Conservation (phyloP, 441 rosid species). For the Jatropha multifida region DNA sequence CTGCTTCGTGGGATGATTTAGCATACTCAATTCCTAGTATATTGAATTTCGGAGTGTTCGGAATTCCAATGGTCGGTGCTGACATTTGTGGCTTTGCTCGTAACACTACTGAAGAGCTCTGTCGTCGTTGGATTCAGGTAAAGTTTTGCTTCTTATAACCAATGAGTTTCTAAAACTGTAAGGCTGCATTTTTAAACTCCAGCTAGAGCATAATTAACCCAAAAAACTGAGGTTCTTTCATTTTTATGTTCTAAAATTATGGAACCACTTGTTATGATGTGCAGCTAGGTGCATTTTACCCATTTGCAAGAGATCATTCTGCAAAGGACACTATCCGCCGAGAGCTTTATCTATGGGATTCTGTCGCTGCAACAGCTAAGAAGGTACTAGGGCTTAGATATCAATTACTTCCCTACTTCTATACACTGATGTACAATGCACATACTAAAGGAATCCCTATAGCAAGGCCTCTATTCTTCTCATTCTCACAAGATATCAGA, state of each 20-base stretch:
- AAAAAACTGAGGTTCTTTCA: neutral
- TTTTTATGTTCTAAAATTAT: neutral
- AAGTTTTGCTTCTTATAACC: neutral
- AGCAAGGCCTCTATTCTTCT: slow-evolving; percentile 75
- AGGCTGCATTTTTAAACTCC: no score
- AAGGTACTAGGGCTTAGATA: slow-evolving; percentile 70
- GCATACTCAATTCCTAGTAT: slow-evolving; percentile 60
- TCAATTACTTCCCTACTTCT: slow-evolving; percentile 59
- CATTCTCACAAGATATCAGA: slow-evolving; percentile 50
- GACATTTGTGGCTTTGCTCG: slow-evolving; percentile 70
- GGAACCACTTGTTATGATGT: neutral
- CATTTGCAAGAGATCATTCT: slow-evolving; percentile 77
- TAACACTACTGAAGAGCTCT: slow-evolving; percentile 68
- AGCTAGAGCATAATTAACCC: no score
- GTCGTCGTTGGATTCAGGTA: slow-evolving; percentile 81
- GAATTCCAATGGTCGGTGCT: slow-evolving; percentile 86
- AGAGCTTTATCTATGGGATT: slow-evolving; percentile 74
- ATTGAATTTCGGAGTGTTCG: slow-evolving; percentile 68
- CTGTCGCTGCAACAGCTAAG: slow-evolving; percentile 65
- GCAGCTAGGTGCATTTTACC: slow-evolving; percentile 83
- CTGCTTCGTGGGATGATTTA: slow-evolving; percentile 66
- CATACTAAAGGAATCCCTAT: slow-evolving; percentile 56
- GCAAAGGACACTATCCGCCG: slow-evolving; percentile 30
- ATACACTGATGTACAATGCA: slow-evolving; percentile 69
- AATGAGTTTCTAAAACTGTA: no score